Conservation (phyloP, 805 yeast genomes). For the Yamadazyma laniorum region DNA sequence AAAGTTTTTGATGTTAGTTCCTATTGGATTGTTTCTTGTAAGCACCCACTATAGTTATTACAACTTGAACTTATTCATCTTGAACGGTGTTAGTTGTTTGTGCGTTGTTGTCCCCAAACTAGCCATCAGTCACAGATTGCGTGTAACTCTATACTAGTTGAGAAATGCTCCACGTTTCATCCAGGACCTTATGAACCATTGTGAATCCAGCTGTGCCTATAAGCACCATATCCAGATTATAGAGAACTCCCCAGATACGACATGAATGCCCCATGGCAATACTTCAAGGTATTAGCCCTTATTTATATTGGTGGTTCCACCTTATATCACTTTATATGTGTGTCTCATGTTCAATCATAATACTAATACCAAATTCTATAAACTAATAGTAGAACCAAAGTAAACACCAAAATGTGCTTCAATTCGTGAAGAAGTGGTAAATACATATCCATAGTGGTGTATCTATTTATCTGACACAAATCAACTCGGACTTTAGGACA, state of each 20-base stretch:
- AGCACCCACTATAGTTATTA: conserved; percentile 90
- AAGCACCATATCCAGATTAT: neutral
- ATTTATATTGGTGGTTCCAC: neutral
- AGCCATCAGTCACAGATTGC: conserved; percentile 75
- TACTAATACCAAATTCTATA: too few species aligned
- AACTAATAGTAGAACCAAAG: too few species aligned
- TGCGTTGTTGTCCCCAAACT: conserved; percentile 89
- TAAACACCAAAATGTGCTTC: too few species aligned
- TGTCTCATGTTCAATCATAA: neutral
- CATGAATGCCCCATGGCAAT: neutral
- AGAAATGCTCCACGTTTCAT: too few species aligned
- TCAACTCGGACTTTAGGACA: too few species aligned
- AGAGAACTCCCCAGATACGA: neutral
- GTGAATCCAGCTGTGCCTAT: neutral
- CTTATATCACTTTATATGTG: neutral
- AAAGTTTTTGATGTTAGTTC: conserved; percentile 90
- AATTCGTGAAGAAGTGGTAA: too few species aligned
- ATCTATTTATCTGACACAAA: too few species aligned
- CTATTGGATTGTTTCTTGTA: conserved; percentile 78
- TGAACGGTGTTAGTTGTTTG: conserved; percentile 78
- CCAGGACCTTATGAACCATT: too few species aligned
- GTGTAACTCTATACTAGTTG: conserved; percentile 49
- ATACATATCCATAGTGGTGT: too few species aligned
- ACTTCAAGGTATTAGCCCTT: neutral
- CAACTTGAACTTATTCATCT: conserved; percentile 71